Base-by-base conservation (phyloP, 768 basidiomycete species). In the Leucogyrophana mollusca region DNA sequence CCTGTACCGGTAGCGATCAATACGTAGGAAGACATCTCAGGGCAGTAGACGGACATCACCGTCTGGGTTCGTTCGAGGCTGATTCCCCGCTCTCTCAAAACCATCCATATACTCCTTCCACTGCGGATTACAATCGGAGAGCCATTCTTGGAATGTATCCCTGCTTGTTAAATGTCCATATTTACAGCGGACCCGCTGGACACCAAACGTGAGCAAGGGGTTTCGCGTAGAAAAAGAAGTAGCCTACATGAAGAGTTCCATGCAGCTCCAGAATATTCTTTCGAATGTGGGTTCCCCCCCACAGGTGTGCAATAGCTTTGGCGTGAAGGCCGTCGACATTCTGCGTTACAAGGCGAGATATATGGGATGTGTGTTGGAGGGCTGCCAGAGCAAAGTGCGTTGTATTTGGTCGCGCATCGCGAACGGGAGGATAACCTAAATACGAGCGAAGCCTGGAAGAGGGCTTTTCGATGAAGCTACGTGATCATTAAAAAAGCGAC, bases 251-350 rank as follows among this genome's bases (percentile, higher is more conserved):
- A 9, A 97, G 65, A 14, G 86, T 90, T 16, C 94, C 94, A 62
- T 97, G 94, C 7, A 97, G 77, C 61, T 95, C 91, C 18, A 96
- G 70, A 35, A 93, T 82, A 20, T 67, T 61, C 53, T 63, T 43
- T 52, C 67, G 40, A 63, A 68, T 59, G 17, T 54, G 59, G n/a
- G 58, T 59, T 43, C 61, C 67, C 50, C 59, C 66, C 67, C 64
- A 69, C 49, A 77, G 73, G 59, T 68, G 66, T 27, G 65, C 46
- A 16, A 88, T 66, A 7, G 91, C 89, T 66, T 90, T 91, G 42
- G 83, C 83, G 58, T 97, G 94, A 5, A 98, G 78, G 2, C 93
- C 94, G 58, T 98, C 95, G n/a, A 98, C 94, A 54, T 90, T 90
- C 65, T 86, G 87, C 0, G 95, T 98, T 51, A 97, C 82, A 24